These are phyloP conservation scores for Curvularia eragrostidis DNA, from an alignment of 2,329 filamentous ascomycete species.

Conservation along the genomic window DNA sequence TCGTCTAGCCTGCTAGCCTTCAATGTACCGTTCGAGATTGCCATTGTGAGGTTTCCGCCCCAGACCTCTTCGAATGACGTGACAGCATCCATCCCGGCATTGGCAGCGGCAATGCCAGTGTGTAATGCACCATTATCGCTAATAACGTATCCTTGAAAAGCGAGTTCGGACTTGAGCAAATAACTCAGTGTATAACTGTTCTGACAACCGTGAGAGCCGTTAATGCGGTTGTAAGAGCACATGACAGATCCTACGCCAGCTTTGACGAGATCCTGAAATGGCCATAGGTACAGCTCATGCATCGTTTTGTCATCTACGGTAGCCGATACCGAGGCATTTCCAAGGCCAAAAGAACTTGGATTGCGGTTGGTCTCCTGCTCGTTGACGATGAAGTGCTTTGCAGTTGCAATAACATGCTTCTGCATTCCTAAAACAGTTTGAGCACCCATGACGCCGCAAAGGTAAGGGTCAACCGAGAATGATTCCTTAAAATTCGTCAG, in stretches of 20 bases:
- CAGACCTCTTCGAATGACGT: constrained; percentile 19
- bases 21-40: constrained; percentile 26
- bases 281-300: constrained; percentile 69
- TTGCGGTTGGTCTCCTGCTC: constrained; percentile 8
- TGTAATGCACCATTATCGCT: constrained; percentile 54
- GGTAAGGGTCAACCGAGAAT: constrained; percentile 33
- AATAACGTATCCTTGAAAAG: constrained; percentile 51
- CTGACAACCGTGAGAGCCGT: constrained; percentile 32
- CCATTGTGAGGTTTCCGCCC: constrained; percentile 26
- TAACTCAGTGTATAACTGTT: constrained; percentile 52
- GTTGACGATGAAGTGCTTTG: constrained; percentile 50
- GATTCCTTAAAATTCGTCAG: constrained; percentile 15
- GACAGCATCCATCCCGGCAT: constrained; percentile 44
- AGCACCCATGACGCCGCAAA: constrained; percentile 20
- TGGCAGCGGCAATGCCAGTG: constrained; percentile 50
- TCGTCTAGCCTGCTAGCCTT: constrained; percentile 23
- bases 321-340: not conserved
- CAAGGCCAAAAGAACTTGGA: not conserved
- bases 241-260: constrained; percentile 65
- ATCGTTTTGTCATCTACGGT: constrained; percentile 69
- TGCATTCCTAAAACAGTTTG: constrained; percentile 18
- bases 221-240: constrained; percentile 56
- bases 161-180: constrained; percentile 58
- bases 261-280: constrained; percentile 65
- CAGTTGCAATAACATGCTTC: constrained; percentile 54